Evolutionary conservation across 208 protist species (phyloP).

Genomic region (Crithidia mellificae): DNA sequence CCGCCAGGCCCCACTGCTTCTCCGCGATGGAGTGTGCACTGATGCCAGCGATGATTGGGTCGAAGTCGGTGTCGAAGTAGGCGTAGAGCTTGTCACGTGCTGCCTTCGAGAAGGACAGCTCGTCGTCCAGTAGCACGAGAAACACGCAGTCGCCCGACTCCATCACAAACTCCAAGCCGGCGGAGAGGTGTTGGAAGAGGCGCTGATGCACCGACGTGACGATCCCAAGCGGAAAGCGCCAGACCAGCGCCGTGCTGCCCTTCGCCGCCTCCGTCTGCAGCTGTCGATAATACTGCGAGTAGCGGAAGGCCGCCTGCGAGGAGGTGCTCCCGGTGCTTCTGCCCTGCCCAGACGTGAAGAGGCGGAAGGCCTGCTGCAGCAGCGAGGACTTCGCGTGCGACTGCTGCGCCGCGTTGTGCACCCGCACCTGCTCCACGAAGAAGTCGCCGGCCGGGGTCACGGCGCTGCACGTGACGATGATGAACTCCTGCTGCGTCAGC

Average conservation of each 20-base stretch:
- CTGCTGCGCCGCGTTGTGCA: constrained; percentile 50
- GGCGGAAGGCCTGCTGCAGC: constrained; percentile 49
- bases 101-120: constrained; percentile 62
- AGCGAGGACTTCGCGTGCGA: constrained; percentile 37
- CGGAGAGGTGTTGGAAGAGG: constrained; percentile 67
- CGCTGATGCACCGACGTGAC: constrained; percentile 57
- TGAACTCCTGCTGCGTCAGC: constrained; percentile 55
- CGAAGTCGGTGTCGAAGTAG: constrained; percentile 30
- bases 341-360: constrained; percentile 38
- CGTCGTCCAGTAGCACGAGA: constrained; percentile 64
- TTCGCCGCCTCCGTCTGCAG: constrained; percentile 49
- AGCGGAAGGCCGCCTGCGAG: constrained; percentile 55
- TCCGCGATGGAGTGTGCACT: constrained; percentile 36
- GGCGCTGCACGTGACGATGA: constrained; percentile 69
- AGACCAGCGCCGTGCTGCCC: constrained; percentile 51
- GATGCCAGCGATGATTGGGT: constrained; percentile 36
- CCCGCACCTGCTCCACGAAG: constrained; percentile 46
- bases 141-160: constrained; percentile 62
- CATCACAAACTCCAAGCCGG: constrained; percentile 63
- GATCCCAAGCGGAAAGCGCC: constrained; percentile 52
- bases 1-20: constrained; percentile 42
- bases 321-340: constrained; percentile 27
- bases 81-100: constrained; percentile 42
- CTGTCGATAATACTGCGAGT: constrained; percentile 80
- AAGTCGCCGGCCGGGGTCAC: constrained; percentile 62